These are phyloP conservation scores for Termitomyces sp. DNA, from an alignment of 768 basidiomycete species.

Conservation along the genomic window DNA sequence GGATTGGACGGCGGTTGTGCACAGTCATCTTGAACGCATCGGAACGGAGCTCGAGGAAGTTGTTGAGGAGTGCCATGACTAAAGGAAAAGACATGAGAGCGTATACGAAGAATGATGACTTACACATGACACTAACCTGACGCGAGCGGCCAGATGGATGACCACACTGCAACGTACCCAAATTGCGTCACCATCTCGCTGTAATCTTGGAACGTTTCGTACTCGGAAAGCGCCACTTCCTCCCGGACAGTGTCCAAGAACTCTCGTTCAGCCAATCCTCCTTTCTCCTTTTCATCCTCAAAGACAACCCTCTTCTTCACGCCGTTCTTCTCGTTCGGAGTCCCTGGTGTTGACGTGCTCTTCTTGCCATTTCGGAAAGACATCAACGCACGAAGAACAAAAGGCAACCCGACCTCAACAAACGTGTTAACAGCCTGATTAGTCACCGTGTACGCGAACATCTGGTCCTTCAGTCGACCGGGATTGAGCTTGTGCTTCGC, in stretches of 20 bases:
- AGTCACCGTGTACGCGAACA: slow-evolving; percentile 91
- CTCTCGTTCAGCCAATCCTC: slow-evolving; percentile 64
- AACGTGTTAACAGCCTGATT: slow-evolving; percentile 82
- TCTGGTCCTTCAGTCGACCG: slow-evolving; percentile 78
- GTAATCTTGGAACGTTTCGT: slow-evolving; percentile 84
- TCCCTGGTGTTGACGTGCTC: slow-evolving; percentile 22
- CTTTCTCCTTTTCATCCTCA: slow-evolving; percentile 61
- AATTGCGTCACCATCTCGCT: slow-evolving; percentile 97
- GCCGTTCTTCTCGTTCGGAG: slow-evolving; percentile 18
- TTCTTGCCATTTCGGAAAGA: slow-evolving; percentile 46
- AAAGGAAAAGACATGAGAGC: slow-evolving; percentile 4
- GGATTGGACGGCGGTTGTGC: slow-evolving; percentile 82
- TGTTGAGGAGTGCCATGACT: slow-evolving; percentile 88
- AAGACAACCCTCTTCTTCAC: slow-evolving; percentile 71
- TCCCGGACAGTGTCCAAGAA: slow-evolving; percentile 78
- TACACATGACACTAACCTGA: slow-evolving; percentile 47
- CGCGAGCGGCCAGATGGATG: slow-evolving; percentile 90
- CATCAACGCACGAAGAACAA: slow-evolving; percentile 58
- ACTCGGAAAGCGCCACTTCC: slow-evolving; percentile 79
- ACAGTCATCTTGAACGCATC: slow-evolving; percentile 95
- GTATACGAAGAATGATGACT: not conserved
- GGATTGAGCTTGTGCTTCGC: slow-evolving; percentile 64
- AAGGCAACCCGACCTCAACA: slow-evolving; percentile 81
- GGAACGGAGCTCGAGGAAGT: slow-evolving; percentile 86
- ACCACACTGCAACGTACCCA: slow-evolving; percentile 91